Evolutionary conservation across 495 filamentous ascomycete genomes (phyloP).

Genomic region (Daldinia grandis): DNA sequence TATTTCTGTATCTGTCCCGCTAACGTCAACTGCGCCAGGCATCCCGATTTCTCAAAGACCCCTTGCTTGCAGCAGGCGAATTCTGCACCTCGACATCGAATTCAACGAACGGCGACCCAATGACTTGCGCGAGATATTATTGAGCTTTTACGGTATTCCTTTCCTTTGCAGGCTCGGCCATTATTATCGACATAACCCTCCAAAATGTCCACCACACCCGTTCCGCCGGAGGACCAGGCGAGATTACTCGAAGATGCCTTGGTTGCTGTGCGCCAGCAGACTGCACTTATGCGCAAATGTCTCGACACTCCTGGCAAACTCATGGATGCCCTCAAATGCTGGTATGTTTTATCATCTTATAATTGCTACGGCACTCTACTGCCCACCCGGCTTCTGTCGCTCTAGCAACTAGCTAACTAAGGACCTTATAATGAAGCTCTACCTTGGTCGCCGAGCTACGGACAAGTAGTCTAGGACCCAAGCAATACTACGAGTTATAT

Average conservation of each 20-base stretch:
- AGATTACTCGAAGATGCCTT: conserved; percentile 96
- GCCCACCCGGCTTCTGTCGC: not conserved
- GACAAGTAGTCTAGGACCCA: conserved; percentile 92
- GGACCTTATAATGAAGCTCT: conserved; percentile 69
- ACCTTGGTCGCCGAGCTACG: conserved; percentile 97
- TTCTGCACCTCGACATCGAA: conserved; percentile 22
- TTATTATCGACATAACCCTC: conserved; percentile 16
- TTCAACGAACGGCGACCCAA: conserved; percentile 21
- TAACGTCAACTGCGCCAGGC: conserved; percentile 33
- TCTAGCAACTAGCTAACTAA: conserved; percentile 32
- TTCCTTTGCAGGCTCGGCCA: conserved; percentile 3
- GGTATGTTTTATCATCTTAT: conserved; percentile 62
- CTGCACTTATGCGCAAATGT: conserved; percentile 93
- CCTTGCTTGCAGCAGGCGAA: conserved; percentile 19
- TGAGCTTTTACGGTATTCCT: conserved; percentile 15
- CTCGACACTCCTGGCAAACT: conserved; percentile 97
- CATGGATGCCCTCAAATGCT: conserved; percentile 99
- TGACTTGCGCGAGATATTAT: conserved; percentile 32
- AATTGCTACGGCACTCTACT: not conserved
- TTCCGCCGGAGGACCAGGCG: conserved; percentile 86
- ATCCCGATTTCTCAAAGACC: conserved; percentile 28
- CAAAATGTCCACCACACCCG: conserved; percentile 67
- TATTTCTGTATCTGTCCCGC: conserved; percentile 18
- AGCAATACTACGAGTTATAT: conserved; percentile 99
- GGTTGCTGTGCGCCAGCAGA: conserved; percentile 95